phyloP scores from a whole-genome alignment of 2,329 filamentous ascomycete genomes.

The Fusarium compactum region DNA sequence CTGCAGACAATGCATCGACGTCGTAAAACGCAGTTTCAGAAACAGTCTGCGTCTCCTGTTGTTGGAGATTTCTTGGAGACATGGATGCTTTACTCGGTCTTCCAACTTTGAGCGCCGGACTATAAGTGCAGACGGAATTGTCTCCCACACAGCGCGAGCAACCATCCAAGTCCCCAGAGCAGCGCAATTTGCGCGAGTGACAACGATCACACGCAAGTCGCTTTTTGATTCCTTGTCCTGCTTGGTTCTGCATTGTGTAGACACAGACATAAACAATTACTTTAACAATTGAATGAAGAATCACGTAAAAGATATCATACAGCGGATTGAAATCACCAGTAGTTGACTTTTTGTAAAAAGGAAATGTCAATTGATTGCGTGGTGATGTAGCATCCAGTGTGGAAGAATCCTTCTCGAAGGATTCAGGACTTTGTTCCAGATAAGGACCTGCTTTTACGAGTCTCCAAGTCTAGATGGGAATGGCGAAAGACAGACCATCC shows the following conservation, averaged over 20 bases:
- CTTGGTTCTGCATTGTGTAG: not conserved
- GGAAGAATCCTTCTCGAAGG: not conserved
- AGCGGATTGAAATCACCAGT: not conserved
- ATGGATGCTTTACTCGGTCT: slow-evolving; percentile 2
- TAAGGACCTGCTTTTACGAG: not conserved
- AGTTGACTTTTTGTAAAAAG: not conserved
- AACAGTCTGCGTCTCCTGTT: not conserved
- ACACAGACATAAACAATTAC: accelerated
- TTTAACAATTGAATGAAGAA: not conserved
- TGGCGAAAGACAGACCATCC: not conserved
- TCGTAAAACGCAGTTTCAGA: not conserved
- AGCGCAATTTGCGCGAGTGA: slow-evolving; percentile 4
- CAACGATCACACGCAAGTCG: slow-evolving; percentile 3
- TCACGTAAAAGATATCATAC: no score
- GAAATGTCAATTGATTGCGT: not conserved
- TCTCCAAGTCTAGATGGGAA: not conserved
- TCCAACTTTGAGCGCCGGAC: slow-evolving; percentile 3
- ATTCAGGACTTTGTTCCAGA: not conserved
- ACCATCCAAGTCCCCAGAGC: not conserved
- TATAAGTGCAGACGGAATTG: not conserved
- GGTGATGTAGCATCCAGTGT: not conserved
- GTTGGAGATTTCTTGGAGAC: not conserved
- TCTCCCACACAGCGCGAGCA: not conserved
- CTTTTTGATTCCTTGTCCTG: not conserved
- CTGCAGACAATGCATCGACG: not conserved